Evolutionary conservation across 2,329 filamentous ascomycete species (phyloP), one percentile per base, ranked within the genome.

Genomic region (Diaporthe destruens): DNA sequence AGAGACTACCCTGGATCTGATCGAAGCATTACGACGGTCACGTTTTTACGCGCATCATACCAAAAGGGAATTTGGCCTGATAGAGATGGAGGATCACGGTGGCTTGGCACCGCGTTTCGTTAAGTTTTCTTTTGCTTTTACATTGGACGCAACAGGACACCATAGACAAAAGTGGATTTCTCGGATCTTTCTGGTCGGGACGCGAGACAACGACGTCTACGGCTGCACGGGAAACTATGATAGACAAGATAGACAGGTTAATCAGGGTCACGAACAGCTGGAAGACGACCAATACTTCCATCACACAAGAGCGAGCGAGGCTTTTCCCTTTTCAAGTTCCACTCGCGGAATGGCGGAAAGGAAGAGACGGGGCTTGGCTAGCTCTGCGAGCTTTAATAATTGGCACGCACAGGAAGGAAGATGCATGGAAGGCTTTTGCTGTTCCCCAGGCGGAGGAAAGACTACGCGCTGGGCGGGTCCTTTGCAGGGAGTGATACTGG

Each of bases 151-250:
- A 80, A 78, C 77, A 79, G 79, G 78, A 80, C 79, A 77, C 78
- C 84, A 88, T 90, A 90, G 88, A 90, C 86, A 89, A 90, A 90
- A 89, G 87, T 87, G 87, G 88, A 88, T 89, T 89, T 88, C 87
- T 89, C 87, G 84, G 86, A 87, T 87, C 83, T 88, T 61, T 70
- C 85, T 86, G 82, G 85, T 85, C 81, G 76, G 72, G 75, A 75
- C 75, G 75, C 53, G 66, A 65, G 72, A 68, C 69, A 71, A 53
- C 68, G 59, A 71, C 53, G 74, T 75, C 74, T 75, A 74, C 72
- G 55, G 53, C 71, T 32, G 74, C 71, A 74, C 71, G 74, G 74
- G 74, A 53, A 75, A 69, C 73, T 57, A 70, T 74, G 74, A 75
- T 75, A 75, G 74, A 75, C 71, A 74, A 75, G 71, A 75, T 75